Evolutionary conservation across 2,329 filamentous ascomycete genomes (phyloP).

Genomic region (Nemania sp.): DNA sequence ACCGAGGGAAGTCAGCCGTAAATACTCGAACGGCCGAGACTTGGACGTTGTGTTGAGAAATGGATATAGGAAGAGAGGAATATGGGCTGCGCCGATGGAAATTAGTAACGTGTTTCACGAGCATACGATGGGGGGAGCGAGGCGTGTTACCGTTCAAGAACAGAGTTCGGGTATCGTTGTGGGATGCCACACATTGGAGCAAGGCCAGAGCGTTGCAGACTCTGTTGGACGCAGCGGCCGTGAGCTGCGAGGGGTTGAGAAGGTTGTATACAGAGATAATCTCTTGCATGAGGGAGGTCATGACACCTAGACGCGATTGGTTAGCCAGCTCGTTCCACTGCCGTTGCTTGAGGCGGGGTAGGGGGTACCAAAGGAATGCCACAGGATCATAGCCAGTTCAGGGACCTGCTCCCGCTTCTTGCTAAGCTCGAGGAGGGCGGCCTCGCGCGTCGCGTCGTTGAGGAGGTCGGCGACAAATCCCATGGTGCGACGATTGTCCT

Average conservation of each 20-base stretch:
- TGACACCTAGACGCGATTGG: constrained; percentile 69
- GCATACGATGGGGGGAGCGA: background rate
- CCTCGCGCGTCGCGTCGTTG: constrained; percentile 84
- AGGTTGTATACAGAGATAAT: constrained; percentile 99
- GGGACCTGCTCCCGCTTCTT: constrained; percentile 99
- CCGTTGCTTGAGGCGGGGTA: background rate
- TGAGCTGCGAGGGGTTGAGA: constrained; percentile 94
- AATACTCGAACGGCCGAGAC: constrained; percentile 94
- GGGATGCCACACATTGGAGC: constrained; percentile 94
- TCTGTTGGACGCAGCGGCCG: constrained; percentile 93
- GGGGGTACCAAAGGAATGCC: constrained; percentile 90
- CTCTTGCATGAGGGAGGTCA: constrained; percentile 96
- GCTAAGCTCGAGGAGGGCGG: constrained; percentile 90
- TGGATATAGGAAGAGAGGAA: constrained; percentile 95
- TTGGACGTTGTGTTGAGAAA: constrained; percentile 99
- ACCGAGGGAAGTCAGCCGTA: constrained; percentile 91
- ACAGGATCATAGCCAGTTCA: constrained; percentile 91
- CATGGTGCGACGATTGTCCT: constrained; percentile 92
- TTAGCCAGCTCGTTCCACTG: constrained; percentile 2
- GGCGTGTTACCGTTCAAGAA: constrained; percentile 79
- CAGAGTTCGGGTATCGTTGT: constrained; percentile 91
- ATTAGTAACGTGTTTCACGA: constrained; percentile 9
- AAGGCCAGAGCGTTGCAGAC: constrained; percentile 97
- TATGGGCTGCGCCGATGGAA: constrained; percentile 72
- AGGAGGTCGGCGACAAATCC: constrained; percentile 90